Percentiles rank a stretch among this genome's conserved stretches.
Evolutionary conservation across 192 early-diverging fungal genomes (phyloP).

Genomic region (Allomyces arbusculus): DNA sequence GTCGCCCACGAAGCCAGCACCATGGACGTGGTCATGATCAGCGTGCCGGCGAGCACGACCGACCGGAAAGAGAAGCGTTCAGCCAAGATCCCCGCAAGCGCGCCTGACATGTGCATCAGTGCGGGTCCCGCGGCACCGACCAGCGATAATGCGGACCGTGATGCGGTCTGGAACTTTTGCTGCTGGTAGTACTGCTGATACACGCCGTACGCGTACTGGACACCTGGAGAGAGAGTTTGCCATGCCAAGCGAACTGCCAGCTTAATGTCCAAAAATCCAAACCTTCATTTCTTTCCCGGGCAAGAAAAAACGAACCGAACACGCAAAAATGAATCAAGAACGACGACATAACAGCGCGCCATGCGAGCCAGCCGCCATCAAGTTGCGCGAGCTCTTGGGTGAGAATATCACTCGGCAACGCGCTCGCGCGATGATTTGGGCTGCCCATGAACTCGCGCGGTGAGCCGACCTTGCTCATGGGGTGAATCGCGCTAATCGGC

Average conservation of each 20-base stretch:
- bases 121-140: conserved; percentile 4
- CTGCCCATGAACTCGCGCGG: too few relatives aligned
- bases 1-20: conserved; percentile 23
- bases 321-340: conserved; percentile 20
- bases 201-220: conserved; percentile 15
- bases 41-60: background rate
- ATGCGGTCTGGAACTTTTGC: conserved; percentile 1
- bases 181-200: conserved; percentile 10
- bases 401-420: too few relatives aligned
- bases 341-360: conserved; percentile 18
- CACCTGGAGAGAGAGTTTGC: conserved; percentile 6
- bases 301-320: conserved; percentile 4
- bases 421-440: too few relatives aligned
- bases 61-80: background rate
- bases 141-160: background rate
- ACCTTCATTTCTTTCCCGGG: too few relatives aligned
- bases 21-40: conserved; percentile 11
- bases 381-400: conserved; percentile 5
- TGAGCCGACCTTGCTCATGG: too few relatives aligned
- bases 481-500: too few relatives aligned
- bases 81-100: background rate
- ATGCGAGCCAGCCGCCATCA: conserved; percentile 20
- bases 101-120: background rate
- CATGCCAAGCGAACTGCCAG: too few relatives aligned
- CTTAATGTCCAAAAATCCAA: background rate